phyloP scores from a whole-genome alignment of 306 rosid genomes.

The Acacia acuminata region DNA sequence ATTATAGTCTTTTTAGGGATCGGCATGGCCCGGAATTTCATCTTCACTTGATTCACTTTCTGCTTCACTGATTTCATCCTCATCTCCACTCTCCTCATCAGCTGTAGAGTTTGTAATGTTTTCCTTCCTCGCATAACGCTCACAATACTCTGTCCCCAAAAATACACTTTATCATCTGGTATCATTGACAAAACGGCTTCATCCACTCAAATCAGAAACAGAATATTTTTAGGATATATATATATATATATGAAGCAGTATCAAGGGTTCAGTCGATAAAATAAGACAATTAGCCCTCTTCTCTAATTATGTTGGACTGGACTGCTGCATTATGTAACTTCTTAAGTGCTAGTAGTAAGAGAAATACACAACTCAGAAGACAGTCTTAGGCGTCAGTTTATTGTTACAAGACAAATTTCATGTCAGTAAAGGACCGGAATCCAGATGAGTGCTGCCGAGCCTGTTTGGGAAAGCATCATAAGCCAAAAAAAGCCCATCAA shows the following conservation, averaged over 20 bases:
- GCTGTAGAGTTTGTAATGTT: constrained; percentile 53
- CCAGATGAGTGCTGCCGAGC: constrained; percentile 14
- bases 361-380: background rate
- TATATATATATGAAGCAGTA: background rate
- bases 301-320: background rate
- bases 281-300: constrained; percentile 12
- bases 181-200: constrained; percentile 22
- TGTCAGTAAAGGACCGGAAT: constrained; percentile 9
- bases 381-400: background rate
- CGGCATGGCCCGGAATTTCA: constrained; percentile 88
- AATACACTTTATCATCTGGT: constrained; percentile 22
- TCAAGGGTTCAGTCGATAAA: constrained; percentile 7
- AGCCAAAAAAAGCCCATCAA: too few relatives aligned
- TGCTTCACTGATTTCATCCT: constrained; percentile 73
- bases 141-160: constrained; percentile 84
- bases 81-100: constrained; percentile 77
- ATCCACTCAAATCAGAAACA: constrained; percentile 6
- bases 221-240: background rate
- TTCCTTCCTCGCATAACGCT: constrained; percentile 87
- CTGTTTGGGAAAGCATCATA: too few relatives aligned
- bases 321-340: background rate
- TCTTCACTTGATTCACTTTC: constrained; percentile 79
- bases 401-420: background rate
- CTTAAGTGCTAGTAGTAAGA: background rate
- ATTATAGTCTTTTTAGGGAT: constrained; percentile 50